These are phyloP conservation scores for Phytophthora syringae DNA, from an alignment of 352 stramenopile genomes.

Conservation along the genomic window DNA sequence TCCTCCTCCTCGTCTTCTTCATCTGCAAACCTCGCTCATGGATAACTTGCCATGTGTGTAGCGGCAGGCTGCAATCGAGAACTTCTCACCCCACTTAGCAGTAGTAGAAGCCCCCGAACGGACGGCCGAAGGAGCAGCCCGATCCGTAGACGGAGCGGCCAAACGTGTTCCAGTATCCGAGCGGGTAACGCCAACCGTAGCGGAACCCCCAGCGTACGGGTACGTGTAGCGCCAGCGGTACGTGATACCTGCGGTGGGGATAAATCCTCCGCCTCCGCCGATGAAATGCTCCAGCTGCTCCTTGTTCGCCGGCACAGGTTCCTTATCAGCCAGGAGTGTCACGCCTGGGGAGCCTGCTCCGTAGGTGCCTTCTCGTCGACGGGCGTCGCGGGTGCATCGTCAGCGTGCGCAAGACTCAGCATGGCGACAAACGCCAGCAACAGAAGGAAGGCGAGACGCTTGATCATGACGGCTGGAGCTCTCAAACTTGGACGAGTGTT, in stretches of 20 bases:
- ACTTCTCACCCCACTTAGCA: conserved; percentile 29
- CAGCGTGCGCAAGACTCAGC: conserved; percentile 29
- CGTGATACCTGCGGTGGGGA: conserved; percentile 35
- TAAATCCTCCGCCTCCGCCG: conserved; percentile 34
- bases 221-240: conserved; percentile 45
- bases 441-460: conserved; percentile 29
- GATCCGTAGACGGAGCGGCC: conserved; percentile 39
- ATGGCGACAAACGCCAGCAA: conserved; percentile 36
- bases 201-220: conserved; percentile 27
- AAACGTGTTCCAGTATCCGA: conserved; percentile 45
- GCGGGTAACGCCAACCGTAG: conserved; percentile 52
- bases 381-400: conserved; percentile 19
- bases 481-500: background rate
- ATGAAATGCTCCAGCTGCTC: conserved; percentile 37
- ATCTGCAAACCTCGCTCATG: conserved; percentile 20
- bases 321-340: conserved; percentile 23
- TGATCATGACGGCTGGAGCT: conserved; percentile 27
- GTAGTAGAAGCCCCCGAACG: conserved; percentile 45
- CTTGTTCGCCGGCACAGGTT: conserved; percentile 26
- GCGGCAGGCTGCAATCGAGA: conserved; percentile 19
- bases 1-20: background rate
- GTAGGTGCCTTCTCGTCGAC: background rate
- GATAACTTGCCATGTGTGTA: conserved; percentile 19
- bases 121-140: conserved; percentile 34
- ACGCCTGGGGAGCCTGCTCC: conserved; percentile 37